Evolutionary conservation across 2,329 filamentous ascomycete genomes (phyloP).

Genomic region (Colletotrichum sp.): DNA sequence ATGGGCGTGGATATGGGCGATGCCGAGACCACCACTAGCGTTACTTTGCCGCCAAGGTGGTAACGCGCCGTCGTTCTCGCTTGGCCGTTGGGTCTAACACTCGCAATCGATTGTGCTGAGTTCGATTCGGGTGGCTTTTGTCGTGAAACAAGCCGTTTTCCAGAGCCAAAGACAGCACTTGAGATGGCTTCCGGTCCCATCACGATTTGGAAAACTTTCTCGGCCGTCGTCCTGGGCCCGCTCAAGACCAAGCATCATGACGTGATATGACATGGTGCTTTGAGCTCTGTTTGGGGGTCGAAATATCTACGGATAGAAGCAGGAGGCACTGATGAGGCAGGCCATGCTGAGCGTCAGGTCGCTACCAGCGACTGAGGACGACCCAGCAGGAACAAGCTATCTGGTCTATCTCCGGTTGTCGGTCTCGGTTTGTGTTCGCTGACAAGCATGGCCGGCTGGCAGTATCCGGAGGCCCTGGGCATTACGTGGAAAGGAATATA

Average conservation of each 20-base stretch:
- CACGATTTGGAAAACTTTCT: background rate
- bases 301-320: background rate
- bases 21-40: constrained; percentile 4
- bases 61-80: background rate
- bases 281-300: background rate
- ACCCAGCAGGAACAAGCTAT: background rate
- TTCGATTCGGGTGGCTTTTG: background rate
- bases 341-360: background rate
- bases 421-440: background rate
- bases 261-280: background rate
- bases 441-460: background rate
- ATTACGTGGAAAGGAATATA: background rate
- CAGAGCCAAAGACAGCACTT: background rate
- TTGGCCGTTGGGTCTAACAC: background rate
- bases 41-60: constrained; percentile 6
- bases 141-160: constrained; percentile 9
- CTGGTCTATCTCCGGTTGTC: background rate
- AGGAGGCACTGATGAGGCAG: background rate
- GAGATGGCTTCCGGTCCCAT: background rate
- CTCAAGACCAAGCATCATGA: background rate
- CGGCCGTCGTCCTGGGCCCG: background rate
- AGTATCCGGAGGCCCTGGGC: background rate
- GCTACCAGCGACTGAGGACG: background rate
- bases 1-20: background rate
- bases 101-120: background rate